Evolutionary conservation across 225 moss, liverwort and hornwort genomes (phyloP), one percentile per base, ranked within the genome.

Genomic region (Climacium dendroides): DNA sequence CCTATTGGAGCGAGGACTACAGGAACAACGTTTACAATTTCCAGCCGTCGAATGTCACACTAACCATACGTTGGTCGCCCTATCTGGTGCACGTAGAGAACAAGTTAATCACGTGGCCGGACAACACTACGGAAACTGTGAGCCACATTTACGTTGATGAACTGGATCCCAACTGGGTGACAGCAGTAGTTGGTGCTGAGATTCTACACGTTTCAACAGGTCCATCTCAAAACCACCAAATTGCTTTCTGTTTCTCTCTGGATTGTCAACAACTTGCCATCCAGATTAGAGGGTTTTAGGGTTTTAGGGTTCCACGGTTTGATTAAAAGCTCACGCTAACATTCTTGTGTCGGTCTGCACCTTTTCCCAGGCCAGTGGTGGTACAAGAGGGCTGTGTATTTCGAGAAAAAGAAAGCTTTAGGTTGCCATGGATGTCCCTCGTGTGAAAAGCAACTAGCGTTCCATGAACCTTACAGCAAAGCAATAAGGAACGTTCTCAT

Each of bases 361-460:
- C 25, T 65, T 11, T 58, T 20, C 87, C 41, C 89, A 80, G 98
- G 98, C 25, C 97, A 99, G 78, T 99, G 98, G 98, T 99, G 93
- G 91, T 95, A 91, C 84, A 95, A 97, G 84, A 76, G 74, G 74
- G 91, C 91, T 15, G 55, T 94, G 37, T 97, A 91, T 88, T 43
- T 95, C 15, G 83, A 88, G 63, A 60, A 92, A 13, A 89, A 89
- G 52, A 79, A 89, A 89, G 80, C 84, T 18, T 57, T 95, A 7
- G 97, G 97, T 35, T 95, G 95, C 85, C 97, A 99, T 35, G 88
- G 77, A 43, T 65, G 71, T 50, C 90, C 91, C 88, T 81, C n/a
- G 78, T 74, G 92, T 47, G 82, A 79, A 39, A 93, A 91, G 15
- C n/a, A 94, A 35, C 41, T 91, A 19, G 94, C 92, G 19, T 96